phyloP scores from a whole-genome alignment of 2,329 filamentous ascomycete species.

The Cytospora chrysosperma region DNA sequence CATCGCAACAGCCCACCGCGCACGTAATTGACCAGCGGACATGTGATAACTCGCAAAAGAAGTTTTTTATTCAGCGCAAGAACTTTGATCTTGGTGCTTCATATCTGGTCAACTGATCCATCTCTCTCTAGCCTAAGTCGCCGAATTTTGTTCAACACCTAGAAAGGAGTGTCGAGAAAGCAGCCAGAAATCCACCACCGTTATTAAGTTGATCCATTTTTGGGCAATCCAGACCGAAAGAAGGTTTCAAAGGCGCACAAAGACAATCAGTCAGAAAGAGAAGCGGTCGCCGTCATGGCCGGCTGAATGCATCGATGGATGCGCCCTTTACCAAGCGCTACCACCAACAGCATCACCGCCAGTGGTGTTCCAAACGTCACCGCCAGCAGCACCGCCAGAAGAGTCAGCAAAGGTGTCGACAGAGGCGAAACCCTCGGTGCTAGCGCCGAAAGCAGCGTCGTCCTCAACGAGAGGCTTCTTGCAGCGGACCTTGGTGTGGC shows the following conservation, averaged over 20 bases:
- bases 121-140: not conserved
- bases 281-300: not conserved
- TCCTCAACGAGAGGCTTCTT: conserved; percentile 34
- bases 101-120: not conserved
- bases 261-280: not conserved
- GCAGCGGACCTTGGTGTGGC: conserved; percentile 44
- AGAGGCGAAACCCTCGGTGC: conserved; percentile 10
- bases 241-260: not conserved
- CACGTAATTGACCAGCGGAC: not conserved
- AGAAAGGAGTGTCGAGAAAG: conserved; percentile 10
- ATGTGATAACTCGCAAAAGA: not conserved
- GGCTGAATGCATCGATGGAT: not conserved
- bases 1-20: not conserved
- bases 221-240: not conserved
- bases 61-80: not conserved
- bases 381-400: conserved; percentile 20
- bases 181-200: conserved; percentile 1
- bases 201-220: not conserved
- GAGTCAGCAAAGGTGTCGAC: conserved; percentile 12
- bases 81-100: not conserved
- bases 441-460: conserved; percentile 22
- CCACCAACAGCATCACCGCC: not conserved
- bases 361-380: conserved; percentile 17
- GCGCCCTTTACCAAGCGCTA: conserved; percentile 2
- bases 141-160: not conserved